A percentile compares a stretch with the other conserved stretches of the same genome.
Evolutionary conservation across 306 rosid species (phyloP).

Genomic region (Vachellia collinsii): DNA sequence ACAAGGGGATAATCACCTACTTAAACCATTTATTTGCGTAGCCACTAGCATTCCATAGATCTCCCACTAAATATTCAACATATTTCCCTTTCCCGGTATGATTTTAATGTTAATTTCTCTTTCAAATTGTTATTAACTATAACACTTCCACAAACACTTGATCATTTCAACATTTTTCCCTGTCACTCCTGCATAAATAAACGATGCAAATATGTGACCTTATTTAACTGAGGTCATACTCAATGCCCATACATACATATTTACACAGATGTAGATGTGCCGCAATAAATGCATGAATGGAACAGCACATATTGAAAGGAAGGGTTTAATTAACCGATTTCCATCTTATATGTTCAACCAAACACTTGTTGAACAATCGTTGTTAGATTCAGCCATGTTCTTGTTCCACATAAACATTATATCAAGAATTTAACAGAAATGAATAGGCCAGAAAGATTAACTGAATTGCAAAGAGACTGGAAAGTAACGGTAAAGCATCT

Average conservation of each 20-base stretch:
- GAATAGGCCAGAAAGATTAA: not conserved
- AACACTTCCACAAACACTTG: not conserved
- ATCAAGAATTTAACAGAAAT: constrained; percentile 1
- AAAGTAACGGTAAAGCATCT: not conserved
- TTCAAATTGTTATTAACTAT: not conserved
- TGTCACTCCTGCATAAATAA: not conserved
- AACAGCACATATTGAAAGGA: too few species aligned
- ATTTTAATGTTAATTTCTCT: not conserved
- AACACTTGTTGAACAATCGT: too few species aligned
- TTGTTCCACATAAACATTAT: too few species aligned
- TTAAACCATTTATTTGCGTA: constrained; percentile 10
- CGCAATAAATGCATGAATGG: too few species aligned
- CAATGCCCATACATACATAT: constrained; percentile 8
- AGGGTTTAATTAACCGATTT: constrained; percentile 7
- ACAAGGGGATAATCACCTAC: not conserved
- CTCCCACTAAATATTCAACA: not conserved
- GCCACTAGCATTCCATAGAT: too few species aligned
- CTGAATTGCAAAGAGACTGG: too few species aligned
- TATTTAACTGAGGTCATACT: not conserved
- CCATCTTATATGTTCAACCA: constrained; percentile 2
- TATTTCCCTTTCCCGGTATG: not conserved
- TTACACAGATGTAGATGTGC: too few species aligned
- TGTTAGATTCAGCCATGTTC: constrained; percentile 29
- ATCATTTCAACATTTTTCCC: not conserved
- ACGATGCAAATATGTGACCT: not conserved